phyloP scores from a whole-genome alignment of 1,139 yeast species.

The Pichia norvegensis region DNA sequence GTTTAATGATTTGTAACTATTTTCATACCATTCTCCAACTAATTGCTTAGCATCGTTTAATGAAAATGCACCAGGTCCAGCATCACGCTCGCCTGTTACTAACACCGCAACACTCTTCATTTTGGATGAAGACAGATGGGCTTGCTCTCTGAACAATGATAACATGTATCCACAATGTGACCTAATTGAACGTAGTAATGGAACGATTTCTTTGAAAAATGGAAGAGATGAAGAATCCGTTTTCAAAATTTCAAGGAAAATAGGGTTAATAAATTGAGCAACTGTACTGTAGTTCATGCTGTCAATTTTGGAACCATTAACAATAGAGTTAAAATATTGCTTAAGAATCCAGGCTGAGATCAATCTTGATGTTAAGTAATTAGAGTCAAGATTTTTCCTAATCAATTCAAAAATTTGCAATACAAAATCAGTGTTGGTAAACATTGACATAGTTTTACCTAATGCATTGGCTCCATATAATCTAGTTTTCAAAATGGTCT shows the following conservation, averaged over 20 bases:
- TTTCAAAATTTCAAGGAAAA: slow-evolving; percentile 7
- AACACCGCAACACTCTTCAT: slow-evolving; percentile 80
- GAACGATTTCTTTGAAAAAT: slow-evolving; percentile 76
- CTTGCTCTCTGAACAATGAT: slow-evolving; percentile 67
- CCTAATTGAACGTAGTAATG: slow-evolving; percentile 76
- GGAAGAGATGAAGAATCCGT: slow-evolving; percentile 35
- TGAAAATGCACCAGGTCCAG: slow-evolving; percentile 91
- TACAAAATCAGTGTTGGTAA: slow-evolving; percentile 30
- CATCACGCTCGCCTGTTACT: slow-evolving; percentile 90
- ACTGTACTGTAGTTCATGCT: slow-evolving; percentile 17
- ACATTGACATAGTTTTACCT: slow-evolving; percentile 60
- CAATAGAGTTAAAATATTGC: slow-evolving; percentile 51
- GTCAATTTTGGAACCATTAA: slow-evolving; percentile 16
- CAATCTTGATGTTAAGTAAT: slow-evolving; percentile 77
- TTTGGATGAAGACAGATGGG: slow-evolving; percentile 66
- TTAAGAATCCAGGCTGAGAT: slow-evolving; percentile 62
- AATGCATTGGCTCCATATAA: slow-evolving; percentile 68
- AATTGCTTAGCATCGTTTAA: slow-evolving; percentile 70
- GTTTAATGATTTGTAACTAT: slow-evolving; percentile 55
- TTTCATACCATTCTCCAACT: slow-evolving; percentile 56
- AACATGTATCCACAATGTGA: slow-evolving; percentile 82
- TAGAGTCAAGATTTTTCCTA: slow-evolving; percentile 34
- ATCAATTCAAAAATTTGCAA: slow-evolving; percentile 14
- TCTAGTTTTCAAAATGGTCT: slow-evolving; percentile 68
- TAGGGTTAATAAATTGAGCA: slow-evolving; percentile 9